Evolutionary conservation across 768 basidiomycete genomes (phyloP).

Genomic region (Termitomyces sp.): DNA sequence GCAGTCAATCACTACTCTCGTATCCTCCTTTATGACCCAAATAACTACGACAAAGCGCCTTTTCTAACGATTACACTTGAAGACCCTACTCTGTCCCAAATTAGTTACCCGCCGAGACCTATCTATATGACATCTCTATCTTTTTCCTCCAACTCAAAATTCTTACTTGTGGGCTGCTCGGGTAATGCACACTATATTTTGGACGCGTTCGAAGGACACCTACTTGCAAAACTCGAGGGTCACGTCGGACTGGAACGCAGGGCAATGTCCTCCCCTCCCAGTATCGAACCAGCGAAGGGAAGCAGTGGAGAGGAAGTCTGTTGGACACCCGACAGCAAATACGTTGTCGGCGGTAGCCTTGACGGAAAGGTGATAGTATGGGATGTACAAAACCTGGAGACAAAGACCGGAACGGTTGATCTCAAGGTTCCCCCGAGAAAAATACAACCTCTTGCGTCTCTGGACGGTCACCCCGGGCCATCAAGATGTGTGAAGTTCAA

Average conservation of each 20-base stretch:
- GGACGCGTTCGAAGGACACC: constrained; percentile 84
- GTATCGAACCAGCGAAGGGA: constrained; percentile 71
- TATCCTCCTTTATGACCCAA: constrained; percentile 82
- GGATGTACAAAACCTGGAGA: constrained; percentile 72
- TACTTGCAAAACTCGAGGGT: constrained; percentile 85
- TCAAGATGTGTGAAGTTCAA: constrained; percentile 89
- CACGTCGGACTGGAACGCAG: constrained; percentile 81
- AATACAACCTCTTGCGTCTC: constrained; percentile 36
- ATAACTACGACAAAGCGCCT: constrained; percentile 88
- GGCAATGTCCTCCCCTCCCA: constrained; percentile 43
- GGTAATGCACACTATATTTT: constrained; percentile 91
- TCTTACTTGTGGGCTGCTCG: constrained; percentile 89
- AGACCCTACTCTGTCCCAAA: constrained; percentile 71
- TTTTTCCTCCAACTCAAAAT: constrained; percentile 90
- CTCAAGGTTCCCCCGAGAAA: constrained; percentile 50
- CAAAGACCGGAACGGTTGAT: constrained; percentile 52
- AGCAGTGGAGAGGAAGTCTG: constrained; percentile 90
- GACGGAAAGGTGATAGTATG: constrained; percentile 86
- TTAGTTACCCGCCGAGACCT: constrained; percentile 83
- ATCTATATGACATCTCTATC: constrained; percentile 89
- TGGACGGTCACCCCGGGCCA: constrained; percentile 84
- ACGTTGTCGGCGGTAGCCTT: constrained; percentile 78
- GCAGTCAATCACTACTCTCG: constrained; percentile 80
- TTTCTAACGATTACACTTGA: constrained; percentile 83
- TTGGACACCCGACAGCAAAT: constrained; percentile 96